Conservation (phyloP, 306 rosid species). For the Prunus mongolica region DNA sequence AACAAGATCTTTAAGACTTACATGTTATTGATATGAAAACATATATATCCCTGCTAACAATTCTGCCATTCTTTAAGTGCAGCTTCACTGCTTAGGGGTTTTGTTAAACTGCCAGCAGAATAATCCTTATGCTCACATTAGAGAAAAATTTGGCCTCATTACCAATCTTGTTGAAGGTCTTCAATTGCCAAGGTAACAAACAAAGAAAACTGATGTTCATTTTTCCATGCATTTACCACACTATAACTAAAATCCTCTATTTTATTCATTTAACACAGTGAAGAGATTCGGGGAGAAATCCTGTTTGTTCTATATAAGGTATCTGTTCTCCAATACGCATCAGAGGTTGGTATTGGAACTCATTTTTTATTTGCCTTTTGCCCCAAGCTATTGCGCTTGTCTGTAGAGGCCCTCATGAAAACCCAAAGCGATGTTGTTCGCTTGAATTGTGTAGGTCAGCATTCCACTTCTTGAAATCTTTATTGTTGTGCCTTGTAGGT, state of each 20-base stretch:
- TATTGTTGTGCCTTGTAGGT: not conserved
- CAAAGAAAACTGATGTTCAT: conserved; percentile 11
- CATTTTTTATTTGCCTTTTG: conserved; percentile 56
- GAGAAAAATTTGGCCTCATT: conserved; percentile 46
- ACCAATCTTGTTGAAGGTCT: conserved; percentile 74
- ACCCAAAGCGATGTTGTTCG: conserved; percentile 77
- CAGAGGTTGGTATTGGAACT: conserved; percentile 46
- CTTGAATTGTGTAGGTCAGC: conserved; percentile 81
- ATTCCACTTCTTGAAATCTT: conserved; percentile 11
- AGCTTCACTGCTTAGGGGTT: conserved; percentile 86
- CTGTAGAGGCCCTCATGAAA: conserved; percentile 73
- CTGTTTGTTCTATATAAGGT: conserved; percentile 78
- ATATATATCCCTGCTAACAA: not conserved
- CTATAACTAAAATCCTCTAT: not conserved
- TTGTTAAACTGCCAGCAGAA: conserved; percentile 58
- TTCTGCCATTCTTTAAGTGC: conserved; percentile 16
- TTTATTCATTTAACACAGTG: conserved; percentile 42
- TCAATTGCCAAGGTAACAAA: conserved; percentile 73
- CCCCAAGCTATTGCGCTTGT: conserved; percentile 63
- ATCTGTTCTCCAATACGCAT: conserved; percentile 43
- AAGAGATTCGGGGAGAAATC: conserved; percentile 82
- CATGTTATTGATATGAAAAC: not conserved
- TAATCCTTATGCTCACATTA: conserved; percentile 47
- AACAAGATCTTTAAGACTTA: too few relatives aligned
- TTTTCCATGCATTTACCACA: not conserved